A percentile compares a stretch with the other conserved stretches of the same genome.
phyloP scores from a whole-genome alignment of 108 stramenopile genomes.

The Hondaea fermentalgiana region DNA sequence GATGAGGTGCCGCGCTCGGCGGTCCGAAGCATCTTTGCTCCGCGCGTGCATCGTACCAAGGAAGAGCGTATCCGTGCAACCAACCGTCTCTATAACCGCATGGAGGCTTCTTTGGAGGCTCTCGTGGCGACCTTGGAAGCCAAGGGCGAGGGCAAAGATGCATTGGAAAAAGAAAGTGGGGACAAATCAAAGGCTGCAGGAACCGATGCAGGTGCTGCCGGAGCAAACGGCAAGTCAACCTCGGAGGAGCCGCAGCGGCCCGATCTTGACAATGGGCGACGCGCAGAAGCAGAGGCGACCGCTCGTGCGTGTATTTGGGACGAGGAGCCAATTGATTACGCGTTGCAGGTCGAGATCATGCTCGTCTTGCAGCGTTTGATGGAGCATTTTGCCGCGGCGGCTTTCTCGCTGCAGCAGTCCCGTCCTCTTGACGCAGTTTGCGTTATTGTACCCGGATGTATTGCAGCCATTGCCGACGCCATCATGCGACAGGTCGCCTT shows the following conservation, averaged over 20 bases:
- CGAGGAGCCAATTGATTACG: slow-evolving; percentile 16
- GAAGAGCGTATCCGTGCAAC: not conserved
- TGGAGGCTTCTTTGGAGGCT: not conserved
- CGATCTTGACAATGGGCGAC: not conserved
- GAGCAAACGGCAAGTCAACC: not conserved
- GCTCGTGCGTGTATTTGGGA: slow-evolving; percentile 25
- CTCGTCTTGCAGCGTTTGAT: slow-evolving; percentile 18
- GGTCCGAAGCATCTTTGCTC: not conserved
- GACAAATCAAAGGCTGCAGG: not conserved
- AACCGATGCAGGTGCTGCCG: not conserved
- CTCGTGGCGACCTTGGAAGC: not conserved
- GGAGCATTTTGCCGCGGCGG: slow-evolving; percentile 33
- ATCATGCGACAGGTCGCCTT: slow-evolving; percentile 23
- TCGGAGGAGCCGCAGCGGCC: not conserved
- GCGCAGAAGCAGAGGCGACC: not conserved
- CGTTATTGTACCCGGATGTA: slow-evolving; percentile 23
- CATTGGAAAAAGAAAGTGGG: not conserved
- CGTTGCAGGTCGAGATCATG: slow-evolving; percentile 24
- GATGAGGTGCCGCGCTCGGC: not conserved
- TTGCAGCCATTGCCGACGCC: slow-evolving; percentile 21
- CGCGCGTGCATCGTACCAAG: not conserved
- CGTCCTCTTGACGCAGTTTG: slow-evolving; percentile 21
- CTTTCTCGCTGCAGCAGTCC: slow-evolving; percentile 22
- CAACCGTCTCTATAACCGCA: not conserved
- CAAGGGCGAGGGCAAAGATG: not conserved